phyloP scores from a whole-genome alignment of 192 early-diverging fungal genomes.

The Ambispora gerdemannii region DNA sequence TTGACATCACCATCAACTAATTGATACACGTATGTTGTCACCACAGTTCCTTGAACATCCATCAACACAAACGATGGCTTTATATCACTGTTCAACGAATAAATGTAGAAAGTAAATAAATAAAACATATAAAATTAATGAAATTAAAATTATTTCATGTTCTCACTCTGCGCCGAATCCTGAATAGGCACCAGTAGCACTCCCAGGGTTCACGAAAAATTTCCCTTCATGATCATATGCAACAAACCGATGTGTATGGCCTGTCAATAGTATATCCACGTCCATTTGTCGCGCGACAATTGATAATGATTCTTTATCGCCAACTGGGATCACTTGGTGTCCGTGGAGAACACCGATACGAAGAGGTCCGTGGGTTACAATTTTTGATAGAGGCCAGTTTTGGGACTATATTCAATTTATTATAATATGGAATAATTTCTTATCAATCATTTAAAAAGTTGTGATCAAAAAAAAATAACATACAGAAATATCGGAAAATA shows the following conservation, averaged over 20 bases:
- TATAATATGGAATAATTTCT: too few species aligned
- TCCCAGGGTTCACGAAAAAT: slow-evolving; percentile 96
- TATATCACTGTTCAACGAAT: slow-evolving; percentile 48
- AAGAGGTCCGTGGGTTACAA: slow-evolving; percentile 60
- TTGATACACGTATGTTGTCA: slow-evolving; percentile 92
- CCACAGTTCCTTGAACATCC: slow-evolving; percentile 75
- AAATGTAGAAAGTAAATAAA: too few species aligned
- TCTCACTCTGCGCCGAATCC: slow-evolving; percentile 19
- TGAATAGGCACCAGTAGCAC: slow-evolving; percentile 83
- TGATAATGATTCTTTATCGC: slow-evolving; percentile 67
- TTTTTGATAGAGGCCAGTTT: slow-evolving; percentile 60
- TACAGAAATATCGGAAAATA: too few species aligned
- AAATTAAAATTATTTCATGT: too few species aligned
- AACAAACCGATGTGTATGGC: slow-evolving; percentile 88
- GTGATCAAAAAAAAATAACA: too few species aligned
- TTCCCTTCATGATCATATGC: slow-evolving; percentile 88
- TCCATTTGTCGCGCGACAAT: slow-evolving; percentile 84
- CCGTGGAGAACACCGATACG: slow-evolving; percentile 81
- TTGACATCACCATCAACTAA: slow-evolving; percentile 87
- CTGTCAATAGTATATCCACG: slow-evolving; percentile 85
- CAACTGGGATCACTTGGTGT: slow-evolving; percentile 81
- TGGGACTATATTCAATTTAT: too few species aligned
- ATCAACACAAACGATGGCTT: slow-evolving; percentile 94
- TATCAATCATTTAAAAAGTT: too few species aligned
- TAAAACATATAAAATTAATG: too few species aligned